These are phyloP conservation scores for Leptographium radiaticola DNA, from an alignment of 2,329 filamentous ascomycete genomes.

Conservation along the genomic window DNA sequence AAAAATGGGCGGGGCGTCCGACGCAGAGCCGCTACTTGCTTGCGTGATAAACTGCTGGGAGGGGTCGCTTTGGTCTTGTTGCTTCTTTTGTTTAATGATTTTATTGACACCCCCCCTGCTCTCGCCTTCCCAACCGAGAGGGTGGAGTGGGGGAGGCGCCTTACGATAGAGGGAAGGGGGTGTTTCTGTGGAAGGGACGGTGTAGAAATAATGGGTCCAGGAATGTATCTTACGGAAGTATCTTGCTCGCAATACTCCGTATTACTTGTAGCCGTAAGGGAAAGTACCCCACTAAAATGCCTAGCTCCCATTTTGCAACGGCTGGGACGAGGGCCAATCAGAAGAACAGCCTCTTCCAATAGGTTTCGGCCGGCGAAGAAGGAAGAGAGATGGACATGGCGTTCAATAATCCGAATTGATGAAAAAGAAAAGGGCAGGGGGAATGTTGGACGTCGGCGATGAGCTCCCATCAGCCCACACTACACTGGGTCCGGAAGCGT, in stretches of 20 bases:
- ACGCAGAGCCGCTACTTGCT: conserved; percentile 1
- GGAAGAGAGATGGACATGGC: no score
- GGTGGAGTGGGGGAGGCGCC: background rate
- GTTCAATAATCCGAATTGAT: no score
- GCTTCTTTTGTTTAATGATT: background rate
- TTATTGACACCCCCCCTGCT: background rate
- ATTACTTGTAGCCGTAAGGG: background rate
- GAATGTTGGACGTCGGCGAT: no score
- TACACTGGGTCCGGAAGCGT: no score
- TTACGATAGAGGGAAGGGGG: no score
- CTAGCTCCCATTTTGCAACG: no score
- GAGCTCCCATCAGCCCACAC: no score
- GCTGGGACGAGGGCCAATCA: no score
- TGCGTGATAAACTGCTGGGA: background rate
- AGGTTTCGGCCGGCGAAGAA: no score
- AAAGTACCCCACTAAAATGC: no score
- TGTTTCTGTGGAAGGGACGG: background rate
- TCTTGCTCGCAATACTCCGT: background rate
- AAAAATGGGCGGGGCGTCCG: background rate
- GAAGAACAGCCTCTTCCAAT: no score
- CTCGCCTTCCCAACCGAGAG: background rate
- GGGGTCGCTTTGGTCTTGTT: background rate
- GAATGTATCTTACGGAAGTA: background rate
- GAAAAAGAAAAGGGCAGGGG: no score
- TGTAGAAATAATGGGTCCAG: background rate